phyloP scores from a whole-genome alignment of 345 rosid species.

The Rhodamnia argentea region DNA sequence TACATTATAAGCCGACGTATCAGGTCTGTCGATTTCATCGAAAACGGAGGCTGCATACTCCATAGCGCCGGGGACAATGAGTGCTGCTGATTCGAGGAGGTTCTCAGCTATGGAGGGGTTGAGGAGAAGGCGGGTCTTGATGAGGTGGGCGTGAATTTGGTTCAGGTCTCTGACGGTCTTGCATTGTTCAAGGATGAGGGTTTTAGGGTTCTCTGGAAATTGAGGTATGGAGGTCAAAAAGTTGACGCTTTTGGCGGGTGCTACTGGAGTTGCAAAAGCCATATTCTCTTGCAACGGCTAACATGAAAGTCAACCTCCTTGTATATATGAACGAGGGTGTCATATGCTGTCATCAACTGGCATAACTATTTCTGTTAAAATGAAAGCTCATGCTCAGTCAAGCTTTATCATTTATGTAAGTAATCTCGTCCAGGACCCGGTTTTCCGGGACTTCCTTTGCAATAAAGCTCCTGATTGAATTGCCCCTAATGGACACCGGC shows the following conservation, averaged over 20 bases:
- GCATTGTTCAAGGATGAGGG: conserved; percentile 18
- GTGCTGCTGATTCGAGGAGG: conserved; percentile 25
- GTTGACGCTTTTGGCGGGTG: conserved; percentile 4
- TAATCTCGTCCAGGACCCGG: not conserved
- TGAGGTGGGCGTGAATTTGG: conserved; percentile 23
- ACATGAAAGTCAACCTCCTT: not conserved
- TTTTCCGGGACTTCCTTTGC: not conserved
- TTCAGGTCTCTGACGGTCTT: conserved; percentile 27
- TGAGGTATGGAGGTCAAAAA: conserved; percentile 2
- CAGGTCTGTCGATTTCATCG: conserved; percentile 12
- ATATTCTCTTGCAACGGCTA: not conserved
- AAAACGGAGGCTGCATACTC: conserved; percentile 35
- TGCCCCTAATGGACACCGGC: not conserved
- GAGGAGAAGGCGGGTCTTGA: conserved; percentile 27
- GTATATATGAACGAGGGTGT: not conserved
- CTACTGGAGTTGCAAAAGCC: not conserved
- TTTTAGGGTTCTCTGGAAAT: conserved; percentile 17
- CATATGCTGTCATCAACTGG: not conserved
- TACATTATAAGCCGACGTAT: conserved; percentile 24
- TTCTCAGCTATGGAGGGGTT: conserved; percentile 17
- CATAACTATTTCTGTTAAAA: not conserved
- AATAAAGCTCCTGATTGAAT: not conserved
- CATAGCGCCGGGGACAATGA: conserved; percentile 20
- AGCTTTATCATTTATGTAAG: not conserved
- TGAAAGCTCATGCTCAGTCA: not conserved